A percentile compares a stretch with the other conserved stretches of the same genome.
phyloP scores from a whole-genome alignment of 2,329 filamentous ascomycete species.

The Trichoderma aggressivum region DNA sequence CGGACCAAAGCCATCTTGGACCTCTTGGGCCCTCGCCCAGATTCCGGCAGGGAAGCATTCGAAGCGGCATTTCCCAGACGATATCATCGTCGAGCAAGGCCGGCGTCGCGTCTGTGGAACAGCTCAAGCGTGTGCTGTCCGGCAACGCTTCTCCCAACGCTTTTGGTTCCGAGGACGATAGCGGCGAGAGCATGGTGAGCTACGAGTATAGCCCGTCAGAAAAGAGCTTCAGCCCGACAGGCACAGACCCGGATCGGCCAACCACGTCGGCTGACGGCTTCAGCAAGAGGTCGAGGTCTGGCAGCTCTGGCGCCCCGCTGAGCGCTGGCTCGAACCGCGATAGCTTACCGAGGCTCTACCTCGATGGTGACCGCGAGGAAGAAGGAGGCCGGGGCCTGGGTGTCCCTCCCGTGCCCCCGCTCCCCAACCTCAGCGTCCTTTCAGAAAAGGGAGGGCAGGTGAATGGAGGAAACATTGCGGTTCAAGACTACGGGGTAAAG shows the following conservation, averaged over 20 bases:
- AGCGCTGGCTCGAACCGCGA: slow-evolving; percentile 42
- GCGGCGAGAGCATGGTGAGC: slow-evolving; percentile 67
- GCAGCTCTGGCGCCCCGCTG: slow-evolving; percentile 40
- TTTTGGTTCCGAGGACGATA: slow-evolving; percentile 46
- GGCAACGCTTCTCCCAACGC: slow-evolving; percentile 45
- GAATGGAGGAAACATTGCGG: slow-evolving; percentile 29
- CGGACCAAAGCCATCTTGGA: slow-evolving; percentile 30
- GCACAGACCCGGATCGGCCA: slow-evolving; percentile 26
- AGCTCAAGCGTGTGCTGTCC: slow-evolving; percentile 59
- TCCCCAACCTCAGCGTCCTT: slow-evolving; percentile 41
- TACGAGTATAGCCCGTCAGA: slow-evolving; percentile 67
- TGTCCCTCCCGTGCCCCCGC: slow-evolving; percentile 55
- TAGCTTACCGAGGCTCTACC: slow-evolving; percentile 27
- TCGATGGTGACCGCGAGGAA: slow-evolving; percentile 25
- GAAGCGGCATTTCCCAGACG: slow-evolving; percentile 48
- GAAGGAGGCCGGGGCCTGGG: slow-evolving; percentile 29
- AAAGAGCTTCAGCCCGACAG: slow-evolving; percentile 53
- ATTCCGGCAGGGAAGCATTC: slow-evolving; percentile 52
- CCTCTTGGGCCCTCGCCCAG: slow-evolving; percentile 39
- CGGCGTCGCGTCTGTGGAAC: slow-evolving; percentile 59
- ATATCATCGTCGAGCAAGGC: slow-evolving; percentile 44
- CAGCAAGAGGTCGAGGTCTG: slow-evolving; percentile 33
- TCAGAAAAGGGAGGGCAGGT: slow-evolving; percentile 29
- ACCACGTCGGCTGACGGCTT: slow-evolving; percentile 29
- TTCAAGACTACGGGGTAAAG: slow-evolving; percentile 37